Evolutionary conservation across 2,329 filamentous ascomycete genomes (phyloP), one percentile per base, ranked within the genome.

Genomic region (Tolypocladium cylindrosporum): DNA sequence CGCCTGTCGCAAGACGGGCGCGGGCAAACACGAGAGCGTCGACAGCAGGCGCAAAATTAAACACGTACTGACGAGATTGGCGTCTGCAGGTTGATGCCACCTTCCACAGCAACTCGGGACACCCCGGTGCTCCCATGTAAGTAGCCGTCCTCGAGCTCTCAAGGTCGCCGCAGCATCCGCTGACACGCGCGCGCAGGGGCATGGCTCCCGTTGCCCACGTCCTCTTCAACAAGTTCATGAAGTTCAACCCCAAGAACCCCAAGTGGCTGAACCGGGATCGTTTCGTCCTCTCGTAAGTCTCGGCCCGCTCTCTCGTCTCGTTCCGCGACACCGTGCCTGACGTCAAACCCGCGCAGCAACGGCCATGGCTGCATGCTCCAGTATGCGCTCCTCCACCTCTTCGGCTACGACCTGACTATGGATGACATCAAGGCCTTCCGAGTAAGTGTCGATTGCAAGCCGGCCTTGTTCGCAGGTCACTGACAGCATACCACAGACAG

Each of bases 301-400:
- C 58, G 31, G 42, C 50, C 16, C 31, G 14, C 40, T 50, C 51
- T 9, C 10, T 40, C 48, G 48, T 57, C 37, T 40, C 36, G 37
- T 16, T 40, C 24, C 42, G 48, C 58, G 14, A 36, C 31, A 1
- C 10, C 19, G 31, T 37, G 31, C 10, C 48, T 52, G 3, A 52
- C 31, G 60, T 65, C 36, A 24, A n/a, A 39, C 31, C 54, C 19
- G 56, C 55, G 55, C 68, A 97, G 92, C 62, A 99, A 99, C 82
- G 94, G 94, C 68, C 94, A 99, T 80, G 94, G 88, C 69, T 99
- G 94, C 85, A 96, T 99, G 92, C 90, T 99, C 61, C 94, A 97
- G 76, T 99, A 99, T 87, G 89, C 93, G 70, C 85, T 99, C 67
- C 89, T 99, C 70, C 94, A 99, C 82, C 83, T 99, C 58, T 96